A percentile compares a stretch with the other conserved stretches of the same genome.
Conservation (phyloP, 495 filamentous ascomycete genomes). For the Penicillium psychrofluorescens region DNA sequence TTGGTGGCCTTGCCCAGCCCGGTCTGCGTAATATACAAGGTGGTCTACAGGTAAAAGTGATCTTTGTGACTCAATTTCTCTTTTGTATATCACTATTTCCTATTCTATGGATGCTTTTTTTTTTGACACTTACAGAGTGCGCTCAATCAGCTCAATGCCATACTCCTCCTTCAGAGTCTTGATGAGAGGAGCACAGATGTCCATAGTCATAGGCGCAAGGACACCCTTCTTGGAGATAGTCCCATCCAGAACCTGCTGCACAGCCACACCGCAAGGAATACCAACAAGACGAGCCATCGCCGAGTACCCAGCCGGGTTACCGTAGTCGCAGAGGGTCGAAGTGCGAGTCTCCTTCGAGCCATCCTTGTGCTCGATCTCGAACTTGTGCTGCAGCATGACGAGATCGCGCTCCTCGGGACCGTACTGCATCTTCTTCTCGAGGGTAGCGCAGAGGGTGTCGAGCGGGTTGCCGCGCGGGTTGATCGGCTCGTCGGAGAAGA, state of each 20-base stretch:
- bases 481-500: constrained; percentile 73
- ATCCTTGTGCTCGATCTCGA: constrained; percentile 79
- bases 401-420: constrained; percentile 78
- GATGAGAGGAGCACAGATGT: constrained; percentile 61
- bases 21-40: too few species aligned
- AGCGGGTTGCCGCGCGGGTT: constrained; percentile 72
- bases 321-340: constrained; percentile 80
- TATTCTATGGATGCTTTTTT: not conserved
- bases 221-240: constrained; percentile 57
- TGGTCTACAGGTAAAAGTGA: too few species aligned
- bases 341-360: constrained; percentile 67
- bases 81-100: constrained; percentile 6
- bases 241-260: constrained; percentile 78
- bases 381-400: constrained; percentile 87
- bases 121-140: constrained; percentile 25
- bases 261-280: constrained; percentile 53
- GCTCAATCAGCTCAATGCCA: constrained; percentile 39
- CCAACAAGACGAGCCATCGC: constrained; percentile 87
- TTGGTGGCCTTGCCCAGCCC: too few species aligned
- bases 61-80: constrained; percentile 10
- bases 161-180: constrained; percentile 63
- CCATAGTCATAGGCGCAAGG: constrained; percentile 69
- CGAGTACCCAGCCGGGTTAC: constrained; percentile 71
- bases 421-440: constrained; percentile 91
- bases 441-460: constrained; percentile 81